phyloP scores from a whole-genome alignment of 75 land plant species.

The Selaginella moellendorffii region DNA sequence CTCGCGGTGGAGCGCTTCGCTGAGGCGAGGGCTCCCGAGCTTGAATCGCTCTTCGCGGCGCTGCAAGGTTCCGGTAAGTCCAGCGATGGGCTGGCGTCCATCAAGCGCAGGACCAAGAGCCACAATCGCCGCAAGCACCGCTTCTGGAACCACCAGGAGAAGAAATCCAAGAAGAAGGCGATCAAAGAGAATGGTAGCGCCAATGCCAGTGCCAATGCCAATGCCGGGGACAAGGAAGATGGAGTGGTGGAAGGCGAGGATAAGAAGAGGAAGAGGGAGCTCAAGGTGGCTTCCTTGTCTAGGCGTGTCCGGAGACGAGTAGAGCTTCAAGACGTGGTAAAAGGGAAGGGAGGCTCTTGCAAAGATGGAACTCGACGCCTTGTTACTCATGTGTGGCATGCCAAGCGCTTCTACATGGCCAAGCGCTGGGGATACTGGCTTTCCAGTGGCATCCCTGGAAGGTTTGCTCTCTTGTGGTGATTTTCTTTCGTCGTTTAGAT shows the following conservation, averaged over 20 bases:
- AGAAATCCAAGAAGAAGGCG: slow-evolving; percentile 23
- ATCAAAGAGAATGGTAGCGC: slow-evolving; percentile 8
- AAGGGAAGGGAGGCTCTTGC: slow-evolving; percentile 25
- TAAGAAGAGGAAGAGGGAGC: not conserved
- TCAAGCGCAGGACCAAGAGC: slow-evolving; percentile 10
- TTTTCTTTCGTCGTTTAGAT: slow-evolving; percentile 55
- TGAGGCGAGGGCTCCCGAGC: slow-evolving; percentile 47
- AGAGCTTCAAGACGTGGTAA: slow-evolving; percentile 40
- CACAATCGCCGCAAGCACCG: slow-evolving; percentile 16
- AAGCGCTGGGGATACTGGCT: slow-evolving; percentile 74
- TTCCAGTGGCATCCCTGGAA: slow-evolving; percentile 65
- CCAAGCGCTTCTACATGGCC: slow-evolving; percentile 68
- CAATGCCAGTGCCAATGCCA: not conserved
- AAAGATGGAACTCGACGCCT: slow-evolving; percentile 70
- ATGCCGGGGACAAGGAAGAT: not conserved
- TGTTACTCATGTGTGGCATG: slow-evolving; percentile 91
- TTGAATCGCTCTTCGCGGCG: slow-evolving; percentile 42
- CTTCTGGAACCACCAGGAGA: slow-evolving; percentile 23
- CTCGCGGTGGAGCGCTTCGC: slow-evolving; percentile 51
- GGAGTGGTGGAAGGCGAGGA: not conserved
- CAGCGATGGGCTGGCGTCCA: not conserved
- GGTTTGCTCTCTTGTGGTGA: slow-evolving; percentile 97
- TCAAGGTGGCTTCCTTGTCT: slow-evolving; percentile 15
- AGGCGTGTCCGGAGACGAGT: slow-evolving; percentile 45
- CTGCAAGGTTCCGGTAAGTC: slow-evolving; percentile 12